Evolutionary conservation across 1,139 yeast genomes (phyloP).

Genomic region (Candida glucosophila): DNA sequence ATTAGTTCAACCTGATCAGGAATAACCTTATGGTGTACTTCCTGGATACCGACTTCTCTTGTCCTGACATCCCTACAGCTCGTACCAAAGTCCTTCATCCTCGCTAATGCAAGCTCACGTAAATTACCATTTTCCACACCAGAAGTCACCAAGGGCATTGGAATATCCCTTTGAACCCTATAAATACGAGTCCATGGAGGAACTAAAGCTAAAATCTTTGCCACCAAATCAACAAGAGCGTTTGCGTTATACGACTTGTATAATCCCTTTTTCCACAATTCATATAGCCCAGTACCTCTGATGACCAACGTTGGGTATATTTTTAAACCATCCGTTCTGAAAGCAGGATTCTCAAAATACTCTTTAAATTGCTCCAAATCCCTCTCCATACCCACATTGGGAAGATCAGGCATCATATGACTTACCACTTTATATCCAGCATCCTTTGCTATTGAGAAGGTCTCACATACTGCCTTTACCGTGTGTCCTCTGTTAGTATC

Average conservation of each 20-base stretch:
- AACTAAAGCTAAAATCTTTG: constrained; percentile 87
- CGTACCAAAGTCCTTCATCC: constrained; percentile 98
- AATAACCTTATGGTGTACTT: constrained; percentile 92
- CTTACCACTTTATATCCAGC: constrained; percentile 97
- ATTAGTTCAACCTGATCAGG: constrained; percentile 97
- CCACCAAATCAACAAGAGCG: constrained; percentile 88
- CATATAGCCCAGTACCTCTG: constrained; percentile 95
- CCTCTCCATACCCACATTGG: constrained; percentile 97
- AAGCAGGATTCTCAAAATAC: constrained; percentile 93
- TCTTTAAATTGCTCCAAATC: constrained; percentile 93
- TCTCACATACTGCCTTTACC: constrained; percentile 90
- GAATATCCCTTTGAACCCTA: constrained; percentile 97
- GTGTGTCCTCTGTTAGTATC: constrained; percentile 99
- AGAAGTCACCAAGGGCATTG: constrained; percentile 96
- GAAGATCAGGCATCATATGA: constrained; percentile 99
- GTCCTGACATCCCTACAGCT: constrained; percentile 96
- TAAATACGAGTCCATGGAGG: constrained; percentile 99
- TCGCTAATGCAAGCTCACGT: constrained; percentile 88
- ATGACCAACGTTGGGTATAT: constrained; percentile 94
- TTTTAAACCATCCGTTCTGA: constrained; percentile 94
- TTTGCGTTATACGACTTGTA: constrained; percentile 93
- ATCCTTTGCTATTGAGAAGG: constrained; percentile 91
- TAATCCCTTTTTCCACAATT: constrained; percentile 93
- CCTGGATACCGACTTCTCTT: constrained; percentile 97
- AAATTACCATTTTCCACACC: constrained; percentile 98